Evolutionary conservation across 1,284 basidiomycete species (phyloP), one percentile per base, ranked within the genome.

Genomic region (Schizophyllum amplum): DNA sequence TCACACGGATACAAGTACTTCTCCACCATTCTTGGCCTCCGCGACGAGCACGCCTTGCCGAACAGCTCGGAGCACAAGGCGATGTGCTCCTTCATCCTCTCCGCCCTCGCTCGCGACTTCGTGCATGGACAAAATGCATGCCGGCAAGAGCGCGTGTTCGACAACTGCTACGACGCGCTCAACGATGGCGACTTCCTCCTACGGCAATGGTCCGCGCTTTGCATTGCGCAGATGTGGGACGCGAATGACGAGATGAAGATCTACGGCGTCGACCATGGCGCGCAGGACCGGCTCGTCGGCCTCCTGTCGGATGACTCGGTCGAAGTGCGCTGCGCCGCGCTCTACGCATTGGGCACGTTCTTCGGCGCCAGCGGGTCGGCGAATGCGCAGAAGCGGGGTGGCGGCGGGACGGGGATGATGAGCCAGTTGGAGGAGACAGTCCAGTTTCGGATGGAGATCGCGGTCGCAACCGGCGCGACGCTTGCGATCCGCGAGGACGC

Each of bases 21-120:
- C 66, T 86, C 92, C 17, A 84, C 85, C 48, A 82, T 95, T 26
- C 79, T 96, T 13, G 82, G 84, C 1, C 76, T 84, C 26, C 79
- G 76, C 55, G 85, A 84, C 53, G 83, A 89, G 47, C 71, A 70
- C 21, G 72, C 76, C 24, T 84, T 98, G 24, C 93, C 94, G 0
- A 98, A 99, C 71, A 86, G 88, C 53, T 92, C 92, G 15, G 96
- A 99, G 71, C 95, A 99, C 71, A 92, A 94, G 59, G 96, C 96
- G 0, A 99, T 99, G 96, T 99, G 95, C 68, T 93, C 94, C 0
- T 99, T 98, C 73, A 95, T 98, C 64, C 84, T 99, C 22, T 83
- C 91, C n/a, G 87, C 94, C 24, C 87, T 98, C 59, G 90, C 91
- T 56, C 87, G 96, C 22, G 94, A 95, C 65, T 95, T 90, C 69